Conservation (phyloP, 108 stramenopile species). For the Asterionellopsis glacialis region DNA sequence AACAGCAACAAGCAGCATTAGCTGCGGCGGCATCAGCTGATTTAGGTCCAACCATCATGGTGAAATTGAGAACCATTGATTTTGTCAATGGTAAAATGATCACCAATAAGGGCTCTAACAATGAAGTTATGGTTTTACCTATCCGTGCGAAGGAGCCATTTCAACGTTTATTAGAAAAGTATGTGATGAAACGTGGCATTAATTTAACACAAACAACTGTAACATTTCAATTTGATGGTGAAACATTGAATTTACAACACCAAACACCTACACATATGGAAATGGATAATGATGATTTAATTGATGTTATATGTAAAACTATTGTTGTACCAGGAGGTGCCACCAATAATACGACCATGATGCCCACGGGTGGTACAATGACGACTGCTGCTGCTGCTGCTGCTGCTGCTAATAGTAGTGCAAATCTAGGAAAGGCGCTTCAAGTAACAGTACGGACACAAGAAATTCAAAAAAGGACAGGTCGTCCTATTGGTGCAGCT, state of each 20-base stretch:
- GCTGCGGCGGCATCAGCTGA: not conserved
- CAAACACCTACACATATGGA: slow-evolving; percentile 35
- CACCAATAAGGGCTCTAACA: not conserved
- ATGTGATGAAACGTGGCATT: slow-evolving; percentile 15
- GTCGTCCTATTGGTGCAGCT: not conserved
- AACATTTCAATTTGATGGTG: slow-evolving; percentile 38
- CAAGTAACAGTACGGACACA: not conserved
- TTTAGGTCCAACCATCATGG: not conserved
- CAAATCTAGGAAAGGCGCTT: not conserved
- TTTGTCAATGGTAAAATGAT: not conserved
- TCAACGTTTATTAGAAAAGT: slow-evolving; percentile 6
- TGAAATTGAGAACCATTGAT: slow-evolving; percentile 4
- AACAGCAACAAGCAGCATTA: not conserved
- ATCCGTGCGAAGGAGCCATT: slow-evolving; percentile 23
- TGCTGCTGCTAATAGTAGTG: not conserved
- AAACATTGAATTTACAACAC: slow-evolving; percentile 11
- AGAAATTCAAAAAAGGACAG: not conserved
- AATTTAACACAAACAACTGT: slow-evolving; percentile 11
- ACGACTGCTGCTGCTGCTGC: not conserved
- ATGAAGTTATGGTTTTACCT: not conserved
- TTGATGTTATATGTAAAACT: slow-evolving; percentile 34
- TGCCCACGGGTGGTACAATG: not conserved
- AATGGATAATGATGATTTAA: slow-evolving; percentile 52
- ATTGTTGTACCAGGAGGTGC: no score
- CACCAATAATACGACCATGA: no score